These are phyloP conservation scores for Neophaeococcomyces aloes DNA, from an alignment of 2,329 filamentous ascomycete genomes.

Conservation along the genomic window DNA sequence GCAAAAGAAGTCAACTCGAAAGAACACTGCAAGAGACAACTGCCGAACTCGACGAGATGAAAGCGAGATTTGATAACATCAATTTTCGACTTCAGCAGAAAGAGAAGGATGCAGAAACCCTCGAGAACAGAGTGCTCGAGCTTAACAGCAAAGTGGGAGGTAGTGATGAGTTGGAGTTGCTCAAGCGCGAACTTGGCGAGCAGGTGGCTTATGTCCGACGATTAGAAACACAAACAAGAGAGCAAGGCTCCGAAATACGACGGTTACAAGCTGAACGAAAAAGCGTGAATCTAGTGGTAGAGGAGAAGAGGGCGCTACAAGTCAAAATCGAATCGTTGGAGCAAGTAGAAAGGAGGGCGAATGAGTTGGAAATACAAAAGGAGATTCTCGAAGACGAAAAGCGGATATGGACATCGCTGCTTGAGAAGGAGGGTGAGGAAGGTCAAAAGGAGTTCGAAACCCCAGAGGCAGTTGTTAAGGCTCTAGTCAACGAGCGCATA, in stretches of 20 bases:
- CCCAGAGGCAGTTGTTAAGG: constrained; percentile 75
- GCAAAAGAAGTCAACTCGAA: constrained; percentile 49
- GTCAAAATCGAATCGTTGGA: constrained; percentile 66
- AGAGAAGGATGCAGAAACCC: constrained; percentile 58
- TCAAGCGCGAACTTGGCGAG: constrained; percentile 79
- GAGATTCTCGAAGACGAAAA: constrained; percentile 84
- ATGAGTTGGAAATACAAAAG: constrained; percentile 69
- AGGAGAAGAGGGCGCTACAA: constrained; percentile 80
- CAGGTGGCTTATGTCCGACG: constrained; percentile 85
- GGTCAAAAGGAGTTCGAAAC: constrained; percentile 65
- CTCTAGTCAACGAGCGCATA: constrained; percentile 70
- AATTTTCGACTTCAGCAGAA: constrained; percentile 59
- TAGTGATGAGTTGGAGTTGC: constrained; percentile 70
- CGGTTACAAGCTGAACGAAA: constrained; percentile 71
- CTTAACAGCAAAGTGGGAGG: constrained; percentile 82
- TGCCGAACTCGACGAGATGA: constrained; percentile 45
- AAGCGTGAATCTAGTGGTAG: constrained; percentile 86
- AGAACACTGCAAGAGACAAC: constrained; percentile 43
- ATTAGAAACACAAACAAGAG: constrained; percentile 68
- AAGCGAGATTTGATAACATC: constrained; percentile 45
- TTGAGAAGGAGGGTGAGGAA: constrained; percentile 59
- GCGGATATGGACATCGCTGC: constrained; percentile 72
- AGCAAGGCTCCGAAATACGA: constrained; percentile 68
- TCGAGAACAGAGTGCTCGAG: constrained; percentile 75
- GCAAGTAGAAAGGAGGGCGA: constrained; percentile 62